Evolutionary conservation across 1,284 basidiomycete genomes (phyloP).

Genomic region (Ustilago loliicola): DNA sequence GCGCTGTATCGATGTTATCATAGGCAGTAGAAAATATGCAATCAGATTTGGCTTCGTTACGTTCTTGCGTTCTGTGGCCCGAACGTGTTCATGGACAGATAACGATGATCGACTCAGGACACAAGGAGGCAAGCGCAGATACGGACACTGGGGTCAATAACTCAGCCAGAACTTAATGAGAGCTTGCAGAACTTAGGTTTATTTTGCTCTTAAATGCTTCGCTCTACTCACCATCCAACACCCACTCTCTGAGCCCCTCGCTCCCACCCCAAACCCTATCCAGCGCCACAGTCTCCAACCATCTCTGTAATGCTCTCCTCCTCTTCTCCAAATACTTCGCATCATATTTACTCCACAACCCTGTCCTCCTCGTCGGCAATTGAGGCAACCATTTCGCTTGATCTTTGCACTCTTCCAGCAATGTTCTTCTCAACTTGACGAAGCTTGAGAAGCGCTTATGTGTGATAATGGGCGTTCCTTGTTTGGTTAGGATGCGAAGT

Average conservation of each 20-base stretch:
- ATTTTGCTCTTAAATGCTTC: too few species aligned
- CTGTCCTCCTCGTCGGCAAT: conserved; percentile 52
- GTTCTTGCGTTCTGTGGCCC: not conserved
- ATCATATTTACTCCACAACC: conserved; percentile 62
- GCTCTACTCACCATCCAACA: conserved; percentile 49
- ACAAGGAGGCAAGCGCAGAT: not conserved
- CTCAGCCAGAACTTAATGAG: not conserved
- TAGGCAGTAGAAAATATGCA: conserved; percentile 1
- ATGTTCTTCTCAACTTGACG: conserved; percentile 33
- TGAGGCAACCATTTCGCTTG: conserved; percentile 47
- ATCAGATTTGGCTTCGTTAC: not conserved
- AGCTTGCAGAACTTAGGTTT: too few species aligned
- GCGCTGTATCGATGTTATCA: not conserved
- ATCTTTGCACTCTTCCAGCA: conserved; percentile 39
- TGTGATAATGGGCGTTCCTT: conserved; percentile 47
- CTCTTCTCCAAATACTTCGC: conserved; percentile 60
- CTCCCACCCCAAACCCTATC: conserved; percentile 59
- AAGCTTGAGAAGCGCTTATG: conserved; percentile 56
- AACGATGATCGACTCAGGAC: not conserved
- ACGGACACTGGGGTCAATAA: too few species aligned
- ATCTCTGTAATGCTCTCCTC: conserved; percentile 58
- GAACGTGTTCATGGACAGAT: not conserved
- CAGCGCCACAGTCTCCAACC: conserved; percentile 56
- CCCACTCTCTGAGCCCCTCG: conserved; percentile 49
- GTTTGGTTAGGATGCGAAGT: conserved; percentile 52